These are phyloP conservation scores for Globisporangium iwayamae DNA, from an alignment of 352 stramenopile species.

Conservation along the genomic window DNA sequence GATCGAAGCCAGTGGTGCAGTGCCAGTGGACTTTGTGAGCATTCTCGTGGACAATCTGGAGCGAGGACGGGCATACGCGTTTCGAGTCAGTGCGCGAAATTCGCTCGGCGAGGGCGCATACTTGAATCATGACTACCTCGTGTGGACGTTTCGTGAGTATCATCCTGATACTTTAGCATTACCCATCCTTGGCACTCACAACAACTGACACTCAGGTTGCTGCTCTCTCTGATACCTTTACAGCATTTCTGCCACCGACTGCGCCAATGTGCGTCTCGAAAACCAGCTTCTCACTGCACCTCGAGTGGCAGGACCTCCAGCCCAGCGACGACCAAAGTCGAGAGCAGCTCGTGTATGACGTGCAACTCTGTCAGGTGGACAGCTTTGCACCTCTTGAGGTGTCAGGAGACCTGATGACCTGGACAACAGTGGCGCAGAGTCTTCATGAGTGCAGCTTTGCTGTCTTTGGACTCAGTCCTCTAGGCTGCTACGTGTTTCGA, in stretches of 20 bases:
- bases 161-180: not conserved
- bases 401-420: conserved; percentile 6
- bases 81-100: conserved; percentile 24
- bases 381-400: not conserved
- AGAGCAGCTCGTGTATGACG: conserved; percentile 18
- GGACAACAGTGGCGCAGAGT: conserved; percentile 10
- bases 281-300: conserved; percentile 21
- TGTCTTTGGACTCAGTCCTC: conserved; percentile 19
- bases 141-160: conserved; percentile 28
- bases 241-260: conserved; percentile 22
- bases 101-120: conserved; percentile 20
- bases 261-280: conserved; percentile 17
- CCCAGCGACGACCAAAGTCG: not conserved
- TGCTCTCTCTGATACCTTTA: not conserved
- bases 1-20: conserved; percentile 2
- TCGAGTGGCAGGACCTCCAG: conserved; percentile 21
- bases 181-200: not conserved
- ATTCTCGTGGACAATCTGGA: conserved; percentile 11
- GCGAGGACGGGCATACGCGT: conserved; percentile 14
- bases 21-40: conserved; percentile 19
- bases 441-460: conserved; percentile 4
- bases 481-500: conserved; percentile 27
- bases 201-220: not conserved
- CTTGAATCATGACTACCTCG: not conserved
- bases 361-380: conserved; percentile 23